Conservation (phyloP, 345 rosid genomes). For the Clarkia xantiana region DNA sequence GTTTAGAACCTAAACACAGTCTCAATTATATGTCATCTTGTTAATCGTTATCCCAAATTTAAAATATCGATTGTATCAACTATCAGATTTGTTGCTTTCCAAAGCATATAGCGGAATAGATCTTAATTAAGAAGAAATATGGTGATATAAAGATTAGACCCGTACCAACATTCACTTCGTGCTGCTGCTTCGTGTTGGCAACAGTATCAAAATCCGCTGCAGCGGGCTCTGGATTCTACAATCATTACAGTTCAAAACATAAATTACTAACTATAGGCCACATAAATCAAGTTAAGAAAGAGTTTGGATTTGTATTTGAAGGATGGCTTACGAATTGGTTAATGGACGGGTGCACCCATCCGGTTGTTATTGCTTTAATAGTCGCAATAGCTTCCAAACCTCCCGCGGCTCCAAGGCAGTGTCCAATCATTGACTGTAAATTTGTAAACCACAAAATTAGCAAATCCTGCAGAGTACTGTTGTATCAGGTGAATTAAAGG, state of each 20-base stretch:
- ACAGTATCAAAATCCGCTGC: constrained; percentile 83
- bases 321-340: constrained; percentile 73
- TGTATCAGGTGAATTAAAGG: not conserved
- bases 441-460: constrained; percentile 2
- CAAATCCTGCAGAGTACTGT: not conserved
- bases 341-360: constrained; percentile 92
- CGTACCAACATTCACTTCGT: constrained; percentile 97
- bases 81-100: too few species aligned
- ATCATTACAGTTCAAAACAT: not conserved
- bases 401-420: constrained; percentile 97
- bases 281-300: too few species aligned
- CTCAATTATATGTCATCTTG: too few species aligned
- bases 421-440: constrained; percentile 94
- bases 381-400: constrained; percentile 94
- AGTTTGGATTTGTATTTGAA: too few species aligned
- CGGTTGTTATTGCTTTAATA: constrained; percentile 76
- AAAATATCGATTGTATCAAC: too few species aligned
- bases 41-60: too few species aligned
- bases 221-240: constrained; percentile 82
- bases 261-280: not conserved
- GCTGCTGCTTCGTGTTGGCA: constrained; percentile 71
- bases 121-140: not conserved
- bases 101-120: not conserved
- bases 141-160: constrained; percentile 2
- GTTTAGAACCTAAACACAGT: too few species aligned